phyloP scores from a whole-genome alignment of 306 rosid genomes.

The Mucuna pruriens region DNA sequence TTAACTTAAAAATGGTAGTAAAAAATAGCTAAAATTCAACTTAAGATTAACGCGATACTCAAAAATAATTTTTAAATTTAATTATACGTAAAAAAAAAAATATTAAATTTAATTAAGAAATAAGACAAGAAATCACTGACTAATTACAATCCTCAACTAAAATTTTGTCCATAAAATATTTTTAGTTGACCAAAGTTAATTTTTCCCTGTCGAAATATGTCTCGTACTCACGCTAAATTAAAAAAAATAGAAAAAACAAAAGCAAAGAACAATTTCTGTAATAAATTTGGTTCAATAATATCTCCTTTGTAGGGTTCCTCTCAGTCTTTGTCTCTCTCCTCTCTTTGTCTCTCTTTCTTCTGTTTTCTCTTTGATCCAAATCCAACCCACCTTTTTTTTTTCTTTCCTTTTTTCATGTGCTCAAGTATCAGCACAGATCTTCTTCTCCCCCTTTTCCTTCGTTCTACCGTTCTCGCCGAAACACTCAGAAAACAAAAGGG shows the following conservation, averaged over 20 bases:
- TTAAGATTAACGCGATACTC: no score
- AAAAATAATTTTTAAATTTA: no score
- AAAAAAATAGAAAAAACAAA: not conserved
- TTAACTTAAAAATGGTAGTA: no score
- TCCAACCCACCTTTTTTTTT: slow-evolving; percentile 40
- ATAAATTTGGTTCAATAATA: slow-evolving; percentile 47
- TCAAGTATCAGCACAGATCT: slow-evolving; percentile 54
- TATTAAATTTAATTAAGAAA: no score
- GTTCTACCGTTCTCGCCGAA: slow-evolving; percentile 38
- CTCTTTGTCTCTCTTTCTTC: slow-evolving; percentile 23
- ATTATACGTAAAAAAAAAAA: no score
- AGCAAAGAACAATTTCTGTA: slow-evolving; percentile 1
- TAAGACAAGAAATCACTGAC: not conserved
- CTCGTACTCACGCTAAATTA: not conserved
- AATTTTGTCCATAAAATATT: not conserved
- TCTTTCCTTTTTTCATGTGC: not conserved
- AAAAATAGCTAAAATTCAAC: no score
- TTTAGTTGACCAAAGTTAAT: no score
- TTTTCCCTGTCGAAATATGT: not conserved
- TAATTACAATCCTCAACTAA: not conserved
- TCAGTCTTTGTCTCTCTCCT: slow-evolving; percentile 26
- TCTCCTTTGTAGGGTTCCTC: slow-evolving; percentile 70
- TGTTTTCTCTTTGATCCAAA: slow-evolving; percentile 44
- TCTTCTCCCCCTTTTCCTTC: slow-evolving; percentile 31
- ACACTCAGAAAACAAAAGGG: slow-evolving; percentile 35